These are phyloP conservation scores for Olyra latifolia DNA, from an alignment of 176 grass and related monocot genomes.

Conservation along the genomic window DNA sequence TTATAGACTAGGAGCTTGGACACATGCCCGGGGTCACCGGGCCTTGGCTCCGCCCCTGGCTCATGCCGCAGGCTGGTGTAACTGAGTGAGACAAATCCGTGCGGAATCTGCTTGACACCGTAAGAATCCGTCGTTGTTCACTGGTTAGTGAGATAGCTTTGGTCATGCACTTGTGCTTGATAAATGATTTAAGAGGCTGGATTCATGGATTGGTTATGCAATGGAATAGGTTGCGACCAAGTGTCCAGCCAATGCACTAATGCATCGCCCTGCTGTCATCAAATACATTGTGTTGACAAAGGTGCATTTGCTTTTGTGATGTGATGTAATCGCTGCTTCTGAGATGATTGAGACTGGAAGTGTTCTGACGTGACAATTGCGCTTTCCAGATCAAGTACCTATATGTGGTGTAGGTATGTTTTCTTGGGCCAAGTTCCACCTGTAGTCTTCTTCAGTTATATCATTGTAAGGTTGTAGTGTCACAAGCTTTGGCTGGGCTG, in stretches of 20 bases:
- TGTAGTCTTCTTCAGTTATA: not conserved
- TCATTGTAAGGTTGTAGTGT: not conserved
- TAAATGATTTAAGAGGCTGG: not conserved
- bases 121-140: not conserved
- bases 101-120: slow-evolving; percentile 56
- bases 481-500: not conserved
- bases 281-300: slow-evolving; percentile 49
- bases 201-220: not conserved
- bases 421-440: not conserved
- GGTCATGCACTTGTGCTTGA: not conserved
- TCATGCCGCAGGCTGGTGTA: slow-evolving; percentile 35
- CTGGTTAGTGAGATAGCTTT: not conserved
- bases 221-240: slow-evolving; percentile 53
- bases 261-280: slow-evolving; percentile 50
- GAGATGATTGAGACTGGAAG: not conserved
- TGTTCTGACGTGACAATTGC: not conserved
- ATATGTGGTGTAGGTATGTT: slow-evolving; percentile 57
- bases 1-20: too few species aligned
- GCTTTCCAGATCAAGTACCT: slow-evolving; percentile 52
- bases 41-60: too few species aligned
- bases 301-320: slow-evolving; percentile 2
- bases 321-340: not conserved
- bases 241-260: slow-evolving; percentile 42
- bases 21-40: too few species aligned
- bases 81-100: slow-evolving; percentile 45